Base-by-base conservation (phyloP, 495 filamentous ascomycete species). In the Immersiella caudata region DNA sequence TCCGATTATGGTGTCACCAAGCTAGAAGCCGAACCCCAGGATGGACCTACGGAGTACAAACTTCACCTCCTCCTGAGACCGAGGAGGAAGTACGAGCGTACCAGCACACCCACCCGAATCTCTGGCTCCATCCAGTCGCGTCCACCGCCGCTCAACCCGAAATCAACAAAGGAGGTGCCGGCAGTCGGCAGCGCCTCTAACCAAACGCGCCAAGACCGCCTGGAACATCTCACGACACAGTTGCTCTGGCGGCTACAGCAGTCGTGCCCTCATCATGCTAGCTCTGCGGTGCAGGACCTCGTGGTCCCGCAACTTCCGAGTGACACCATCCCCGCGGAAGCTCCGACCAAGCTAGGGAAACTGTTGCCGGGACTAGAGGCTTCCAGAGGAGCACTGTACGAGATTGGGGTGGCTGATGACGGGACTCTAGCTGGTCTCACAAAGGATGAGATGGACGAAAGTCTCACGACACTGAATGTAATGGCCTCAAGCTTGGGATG, bases 401-500 rank as follows among this genome's bases (percentile, higher is more conserved):
- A 99, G 78, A 96, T 99, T 73, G 95, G 95, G 0, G 93, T 99
- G 22, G 89, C 93, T 6, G 95, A 99, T 75, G 94, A 97, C 79
- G 95, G 95, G 16, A 92, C 89, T 0, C 90, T 98, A 67, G 89
- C 96, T 51, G 95, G 95, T 0, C 80, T 99, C n/a, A 90, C 91
- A 0, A 85, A 89, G 69, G 93, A 97, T 74, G 95, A 98, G 78
- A 81, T 99, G 78, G 88, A 96, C 60, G 94, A 97, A 76, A 96
- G 92, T 76, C 82, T 98, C 62, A 84, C 83, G 26, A 96, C 90
- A 60, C 80, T 99, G 12, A 86, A 89, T 64, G 85, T 90, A 18
- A 99, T 99, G 94, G 95, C 94, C 5, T 88, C 89, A 6, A 96
- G 91, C 76, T 79, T 99, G 27, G 96, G 95, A 9, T 97, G 96